Evolutionary conservation across 495 filamentous ascomycete species (phyloP).

Genomic region (Cryomyces antarcticus): DNA sequence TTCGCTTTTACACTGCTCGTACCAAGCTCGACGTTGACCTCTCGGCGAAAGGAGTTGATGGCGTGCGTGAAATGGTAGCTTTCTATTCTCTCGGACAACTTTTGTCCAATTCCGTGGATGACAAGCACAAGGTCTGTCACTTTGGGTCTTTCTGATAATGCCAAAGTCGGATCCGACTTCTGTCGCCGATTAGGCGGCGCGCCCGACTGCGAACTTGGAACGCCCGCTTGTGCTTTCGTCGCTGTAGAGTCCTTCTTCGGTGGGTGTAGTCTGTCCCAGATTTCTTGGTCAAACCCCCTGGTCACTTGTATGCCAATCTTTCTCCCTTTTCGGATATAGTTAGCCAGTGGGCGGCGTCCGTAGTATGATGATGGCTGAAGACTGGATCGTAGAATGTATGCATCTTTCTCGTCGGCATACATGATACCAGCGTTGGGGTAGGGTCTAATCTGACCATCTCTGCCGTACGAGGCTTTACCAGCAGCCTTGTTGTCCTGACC

Average conservation of each 20-base stretch:
- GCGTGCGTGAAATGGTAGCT: conserved; percentile 94
- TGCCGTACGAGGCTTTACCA: conserved; percentile 15
- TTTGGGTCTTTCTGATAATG: conserved; percentile 38
- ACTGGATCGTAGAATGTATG: conserved; percentile 62
- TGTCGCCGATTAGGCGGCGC: conserved; percentile 12
- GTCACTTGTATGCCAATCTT: conserved; percentile 72
- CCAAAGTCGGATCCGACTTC: conserved; percentile 21
- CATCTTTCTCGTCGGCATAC: conserved; percentile 52
- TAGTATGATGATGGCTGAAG: conserved; percentile 64
- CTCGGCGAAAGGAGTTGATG: conserved; percentile 75
- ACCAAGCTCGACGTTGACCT: conserved; percentile 66
- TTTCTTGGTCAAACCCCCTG: conserved; percentile 58
- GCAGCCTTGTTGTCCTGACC: conserved; percentile 21
- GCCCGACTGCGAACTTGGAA: conserved; percentile 16
- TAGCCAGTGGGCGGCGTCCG: conserved; percentile 52
- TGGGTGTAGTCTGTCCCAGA: conserved; percentile 60
- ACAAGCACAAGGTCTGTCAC: conserved; percentile 79
- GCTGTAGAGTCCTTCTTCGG: conserved; percentile 28
- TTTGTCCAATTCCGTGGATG: conserved; percentile 91
- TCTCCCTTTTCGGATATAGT: conserved; percentile 59
- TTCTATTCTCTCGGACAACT: conserved; percentile 85
- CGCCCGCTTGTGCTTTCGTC: conserved; percentile 28
- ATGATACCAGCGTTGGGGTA: conserved; percentile 60
- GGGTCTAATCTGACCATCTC: conserved; percentile 14
- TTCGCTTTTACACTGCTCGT: conserved; percentile 50